A percentile compares a stretch with the other conserved stretches of the same genome.
Evolutionary conservation across 345 rosid genomes (phyloP).

Genomic region (Populus davidiana): DNA sequence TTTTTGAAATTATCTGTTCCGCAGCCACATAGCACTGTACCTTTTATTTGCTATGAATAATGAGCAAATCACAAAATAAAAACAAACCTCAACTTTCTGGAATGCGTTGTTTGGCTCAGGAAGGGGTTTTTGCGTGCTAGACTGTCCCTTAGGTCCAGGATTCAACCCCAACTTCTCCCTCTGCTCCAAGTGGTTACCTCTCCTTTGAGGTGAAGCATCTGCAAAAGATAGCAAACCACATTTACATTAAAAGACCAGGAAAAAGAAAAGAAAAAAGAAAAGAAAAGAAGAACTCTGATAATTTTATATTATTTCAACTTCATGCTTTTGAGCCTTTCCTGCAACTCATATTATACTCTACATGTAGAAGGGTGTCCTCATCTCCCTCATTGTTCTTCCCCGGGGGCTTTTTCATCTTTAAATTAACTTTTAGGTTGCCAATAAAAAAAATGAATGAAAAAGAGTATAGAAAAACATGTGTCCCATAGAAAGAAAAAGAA

Average conservation of each 20-base stretch:
- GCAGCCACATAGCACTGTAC: neutral
- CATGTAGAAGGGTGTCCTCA: neutral
- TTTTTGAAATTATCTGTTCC: neutral
- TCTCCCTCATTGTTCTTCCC: neutral
- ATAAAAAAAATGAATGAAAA: neutral
- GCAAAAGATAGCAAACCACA: constrained; percentile 8
- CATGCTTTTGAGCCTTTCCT: neutral
- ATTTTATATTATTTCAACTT: neutral
- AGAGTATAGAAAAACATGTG: neutral
- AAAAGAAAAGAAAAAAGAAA: too few relatives aligned
- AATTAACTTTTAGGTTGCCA: neutral
- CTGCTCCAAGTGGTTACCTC: constrained; percentile 63
- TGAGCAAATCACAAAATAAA: neutral
- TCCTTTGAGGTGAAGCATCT: constrained; percentile 64
- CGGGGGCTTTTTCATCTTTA: neutral
- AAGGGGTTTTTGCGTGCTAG: constrained; percentile 37
- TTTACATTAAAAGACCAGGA: neutral
- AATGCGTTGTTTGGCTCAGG: constrained; percentile 60
- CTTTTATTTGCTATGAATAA: neutral
- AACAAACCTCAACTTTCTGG: constrained; percentile 81
- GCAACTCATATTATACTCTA: neutral
- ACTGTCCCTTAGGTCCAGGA: constrained; percentile 43
- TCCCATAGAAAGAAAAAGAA: neutral
- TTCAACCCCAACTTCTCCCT: constrained; percentile 81
- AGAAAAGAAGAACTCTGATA: neutral